A percentile compares a stretch with the other conserved stretches of the same genome.
Conservation (phyloP, 2,329 filamentous ascomycete genomes). For the Beauveria medogensis region DNA sequence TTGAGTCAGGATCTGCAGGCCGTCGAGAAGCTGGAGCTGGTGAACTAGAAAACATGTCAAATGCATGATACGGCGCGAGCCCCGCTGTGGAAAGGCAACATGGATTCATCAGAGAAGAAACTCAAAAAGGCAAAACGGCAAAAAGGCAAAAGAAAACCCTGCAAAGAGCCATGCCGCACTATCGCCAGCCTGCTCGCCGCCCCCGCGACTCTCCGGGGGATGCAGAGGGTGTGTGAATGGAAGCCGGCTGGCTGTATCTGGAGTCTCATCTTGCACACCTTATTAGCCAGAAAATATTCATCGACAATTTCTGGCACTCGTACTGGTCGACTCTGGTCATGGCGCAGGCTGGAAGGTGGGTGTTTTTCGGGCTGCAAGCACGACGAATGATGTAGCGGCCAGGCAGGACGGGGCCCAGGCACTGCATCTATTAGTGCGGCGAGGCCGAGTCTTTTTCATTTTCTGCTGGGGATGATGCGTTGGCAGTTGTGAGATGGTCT, state of each 20-base stretch:
- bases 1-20: slow-evolving; percentile 11
- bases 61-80: background rate
- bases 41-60: slow-evolving; percentile 4
- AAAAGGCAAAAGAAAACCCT: background rate
- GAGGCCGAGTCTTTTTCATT: background rate
- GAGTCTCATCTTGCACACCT: background rate
- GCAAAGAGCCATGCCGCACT: background rate
- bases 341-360: background rate
- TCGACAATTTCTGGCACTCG: no score
- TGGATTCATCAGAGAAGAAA: background rate
- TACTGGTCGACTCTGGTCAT: background rate
- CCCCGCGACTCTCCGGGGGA: background rate
- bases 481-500: background rate
- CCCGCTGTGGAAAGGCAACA: background rate
- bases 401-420: background rate
- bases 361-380: background rate
- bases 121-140: background rate
- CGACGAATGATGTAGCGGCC: background rate
- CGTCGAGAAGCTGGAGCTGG: background rate
- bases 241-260: background rate
- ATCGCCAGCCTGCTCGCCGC: background rate
- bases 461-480: background rate
- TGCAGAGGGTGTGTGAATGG: background rate
- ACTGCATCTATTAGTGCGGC: slow-evolving; percentile 3
- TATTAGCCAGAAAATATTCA: background rate